phyloP scores from a whole-genome alignment of 768 basidiomycete genomes.

The Suillus clintonianus region DNA sequence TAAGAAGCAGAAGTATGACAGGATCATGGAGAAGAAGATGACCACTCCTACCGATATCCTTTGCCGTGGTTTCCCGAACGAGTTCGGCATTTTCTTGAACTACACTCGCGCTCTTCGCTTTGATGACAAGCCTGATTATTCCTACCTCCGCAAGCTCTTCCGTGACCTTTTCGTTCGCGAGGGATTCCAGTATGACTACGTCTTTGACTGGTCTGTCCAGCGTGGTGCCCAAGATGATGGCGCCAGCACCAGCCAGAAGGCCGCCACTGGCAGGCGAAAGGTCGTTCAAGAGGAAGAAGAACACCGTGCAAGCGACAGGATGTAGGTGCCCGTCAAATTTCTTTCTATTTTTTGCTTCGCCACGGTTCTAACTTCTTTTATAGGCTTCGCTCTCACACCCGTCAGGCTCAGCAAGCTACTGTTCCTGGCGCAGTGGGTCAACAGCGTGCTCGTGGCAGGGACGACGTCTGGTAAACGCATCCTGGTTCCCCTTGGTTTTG shows the following conservation, averaged over 20 bases:
- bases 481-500: conserved; percentile 24
- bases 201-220: conserved; percentile 98
- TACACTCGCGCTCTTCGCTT: conserved; percentile 98
- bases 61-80: conserved; percentile 99
- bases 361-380: conserved; percentile 14
- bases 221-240: conserved; percentile 70
- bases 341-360: conserved; percentile 14
- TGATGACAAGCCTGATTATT: conserved; percentile 99
- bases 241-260: conserved; percentile 62
- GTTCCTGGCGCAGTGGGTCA: conserved; percentile 52
- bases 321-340: conserved; percentile 55
- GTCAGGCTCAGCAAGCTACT: conserved; percentile 63
- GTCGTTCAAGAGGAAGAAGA: conserved; percentile 86
- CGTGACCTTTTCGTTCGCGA: conserved; percentile 96
- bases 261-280: conserved; percentile 67
- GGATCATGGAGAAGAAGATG: conserved; percentile 99
- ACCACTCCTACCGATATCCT: conserved; percentile 95
- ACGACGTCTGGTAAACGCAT: conserved; percentile 46
- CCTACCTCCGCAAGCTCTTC: conserved; percentile 99
- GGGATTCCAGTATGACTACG: conserved; percentile 99
- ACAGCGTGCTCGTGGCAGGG: conserved; percentile 46
- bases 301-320: conserved; percentile 77
- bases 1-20: conserved; percentile 99
- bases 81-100: conserved; percentile 99
- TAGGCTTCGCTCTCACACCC: conserved; percentile 86